A percentile compares a stretch with the other conserved stretches of the same genome.
Evolutionary conservation across 208 protist genomes (phyloP).

Genomic region (Phytomonas francai): DNA sequence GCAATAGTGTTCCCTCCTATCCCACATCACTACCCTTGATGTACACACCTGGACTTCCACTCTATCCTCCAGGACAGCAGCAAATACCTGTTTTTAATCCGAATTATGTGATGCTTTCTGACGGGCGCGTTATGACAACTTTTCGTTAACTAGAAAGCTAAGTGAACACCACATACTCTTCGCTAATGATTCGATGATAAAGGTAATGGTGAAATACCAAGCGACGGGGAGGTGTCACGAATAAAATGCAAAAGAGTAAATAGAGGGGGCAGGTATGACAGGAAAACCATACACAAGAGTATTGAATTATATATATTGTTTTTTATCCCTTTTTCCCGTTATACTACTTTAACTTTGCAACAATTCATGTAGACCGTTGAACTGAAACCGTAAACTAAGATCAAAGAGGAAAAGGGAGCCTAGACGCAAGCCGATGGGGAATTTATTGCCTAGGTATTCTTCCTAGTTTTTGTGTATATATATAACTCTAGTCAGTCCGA

Average conservation of each 20-base stretch:
- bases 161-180: background rate
- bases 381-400: too few relatives aligned
- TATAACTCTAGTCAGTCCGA: background rate
- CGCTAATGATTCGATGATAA: background rate
- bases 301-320: background rate
- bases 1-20: background rate
- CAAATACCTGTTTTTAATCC: background rate
- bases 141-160: background rate
- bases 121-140: background rate
- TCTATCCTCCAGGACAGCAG: background rate
- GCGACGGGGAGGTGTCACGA: background rate
- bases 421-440: background rate
- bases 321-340: slow-evolving; percentile 9
- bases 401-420: background rate
- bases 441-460: background rate
- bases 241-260: background rate
- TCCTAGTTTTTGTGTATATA: background rate
- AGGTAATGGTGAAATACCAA: background rate
- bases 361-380: background rate
- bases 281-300: background rate
- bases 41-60: background rate
- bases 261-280: background rate
- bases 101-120: slow-evolving; percentile 1
- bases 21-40: background rate
- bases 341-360: background rate